Conservation (phyloP, 345 rosid species). For the Lenwebbia sp. region DNA sequence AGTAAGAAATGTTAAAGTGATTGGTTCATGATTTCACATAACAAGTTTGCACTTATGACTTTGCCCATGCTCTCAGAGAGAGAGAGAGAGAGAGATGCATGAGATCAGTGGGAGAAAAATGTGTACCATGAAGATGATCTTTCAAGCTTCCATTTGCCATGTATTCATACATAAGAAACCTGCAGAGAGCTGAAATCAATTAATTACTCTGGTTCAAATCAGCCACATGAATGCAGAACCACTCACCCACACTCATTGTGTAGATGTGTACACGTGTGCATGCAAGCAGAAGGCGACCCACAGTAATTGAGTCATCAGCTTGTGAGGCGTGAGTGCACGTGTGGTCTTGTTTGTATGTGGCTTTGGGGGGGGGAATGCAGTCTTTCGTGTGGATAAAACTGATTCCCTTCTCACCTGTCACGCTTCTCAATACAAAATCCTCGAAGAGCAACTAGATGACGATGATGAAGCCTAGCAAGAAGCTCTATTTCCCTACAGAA, state of each 20-base stretch:
- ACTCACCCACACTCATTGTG: not conserved
- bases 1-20: not conserved
- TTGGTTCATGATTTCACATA: not conserved
- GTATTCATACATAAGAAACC: conserved; percentile 84
- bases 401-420: conserved; percentile 38
- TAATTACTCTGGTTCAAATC: not conserved
- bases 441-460: conserved; percentile 83
- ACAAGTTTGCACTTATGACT: not conserved
- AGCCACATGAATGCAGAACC: not conserved
- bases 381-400: not conserved
- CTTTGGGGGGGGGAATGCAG: not conserved
- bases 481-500: conserved; percentile 95
- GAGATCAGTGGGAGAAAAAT: not conserved
- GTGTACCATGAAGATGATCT: conserved; percentile 83
- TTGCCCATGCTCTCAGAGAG: not conserved
- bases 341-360: not conserved
- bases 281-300: not conserved
- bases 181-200: conserved; percentile 14
- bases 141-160: conserved; percentile 89
- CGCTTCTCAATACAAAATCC: conserved; percentile 70
- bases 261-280: not conserved
- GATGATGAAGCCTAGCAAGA: conserved; percentile 90
- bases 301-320: not conserved
- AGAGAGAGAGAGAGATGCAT: not conserved
- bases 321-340: not conserved